Evolutionary conservation across 2,329 filamentous ascomycete genomes (phyloP).

Genomic region (Fusarium coffeatum): DNA sequence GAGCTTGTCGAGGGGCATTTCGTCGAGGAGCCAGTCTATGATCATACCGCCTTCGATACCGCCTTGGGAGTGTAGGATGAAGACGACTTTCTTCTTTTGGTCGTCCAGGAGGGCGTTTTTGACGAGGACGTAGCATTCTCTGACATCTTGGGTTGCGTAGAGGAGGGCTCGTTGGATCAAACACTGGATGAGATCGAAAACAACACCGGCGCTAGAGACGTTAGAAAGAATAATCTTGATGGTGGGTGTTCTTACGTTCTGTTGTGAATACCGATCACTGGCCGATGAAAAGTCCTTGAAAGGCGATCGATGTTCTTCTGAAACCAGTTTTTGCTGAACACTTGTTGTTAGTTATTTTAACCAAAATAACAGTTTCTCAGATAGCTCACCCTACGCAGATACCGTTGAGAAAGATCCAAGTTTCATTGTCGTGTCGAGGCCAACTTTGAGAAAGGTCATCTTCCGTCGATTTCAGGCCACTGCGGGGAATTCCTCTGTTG

Average conservation of each 20-base stretch:
- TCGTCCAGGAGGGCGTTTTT: slow-evolving; percentile 24
- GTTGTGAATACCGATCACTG: slow-evolving; percentile 28
- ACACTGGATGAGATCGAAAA: slow-evolving; percentile 32
- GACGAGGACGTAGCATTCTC: slow-evolving; percentile 29
- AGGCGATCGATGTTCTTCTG: slow-evolving; percentile 32
- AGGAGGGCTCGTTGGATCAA: slow-evolving; percentile 26
- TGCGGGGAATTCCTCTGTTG: slow-evolving; percentile 15
- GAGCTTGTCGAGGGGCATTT: slow-evolving; percentile 19
- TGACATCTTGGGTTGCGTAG: slow-evolving; percentile 31
- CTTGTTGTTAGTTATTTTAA: background rate
- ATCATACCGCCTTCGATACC: slow-evolving; percentile 36
- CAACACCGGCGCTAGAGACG: slow-evolving; percentile 6
- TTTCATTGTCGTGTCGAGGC: slow-evolving; percentile 23
- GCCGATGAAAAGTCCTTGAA: slow-evolving; percentile 28
- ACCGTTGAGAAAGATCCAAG: slow-evolving; percentile 36
- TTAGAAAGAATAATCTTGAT: background rate
- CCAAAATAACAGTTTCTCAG: fast-evolving
- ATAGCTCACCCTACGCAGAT: slow-evolving; percentile 26
- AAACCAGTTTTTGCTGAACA: slow-evolving; percentile 23
- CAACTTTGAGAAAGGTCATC: slow-evolving; percentile 11
- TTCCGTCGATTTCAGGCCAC: slow-evolving; percentile 20
- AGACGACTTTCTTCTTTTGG: slow-evolving; percentile 21
- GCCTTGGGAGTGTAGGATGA: slow-evolving; percentile 27
- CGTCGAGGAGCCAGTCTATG: slow-evolving; percentile 33
- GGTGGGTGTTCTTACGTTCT: slow-evolving; percentile 3